phyloP scores from a whole-genome alignment of 805 yeast species.

The Candida xiaguanensis region DNA sequence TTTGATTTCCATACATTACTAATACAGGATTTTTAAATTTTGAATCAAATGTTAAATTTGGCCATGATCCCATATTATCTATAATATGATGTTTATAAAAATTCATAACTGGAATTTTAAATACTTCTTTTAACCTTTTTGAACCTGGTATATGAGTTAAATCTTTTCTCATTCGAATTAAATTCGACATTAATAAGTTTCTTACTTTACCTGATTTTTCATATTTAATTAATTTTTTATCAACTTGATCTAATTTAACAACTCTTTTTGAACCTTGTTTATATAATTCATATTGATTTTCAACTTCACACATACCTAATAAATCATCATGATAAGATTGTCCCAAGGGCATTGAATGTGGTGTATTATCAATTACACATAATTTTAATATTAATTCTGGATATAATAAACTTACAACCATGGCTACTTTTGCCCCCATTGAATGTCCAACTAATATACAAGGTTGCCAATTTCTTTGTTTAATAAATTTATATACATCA shows the following conservation, averaged over 20 bases:
- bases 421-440: conserved; percentile 59
- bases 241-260: conserved; percentile 13
- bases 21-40: conserved; percentile 30
- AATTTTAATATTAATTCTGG: conserved; percentile 39
- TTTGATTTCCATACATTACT: conserved; percentile 42
- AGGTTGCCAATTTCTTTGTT: conserved; percentile 15
- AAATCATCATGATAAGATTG: conserved; percentile 31
- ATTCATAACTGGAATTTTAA: conserved; percentile 20
- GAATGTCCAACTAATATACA: conserved; percentile 47
- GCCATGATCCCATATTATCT: conserved; percentile 22
- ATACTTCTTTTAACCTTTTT: conserved; percentile 7
- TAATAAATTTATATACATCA: conserved; percentile 39
- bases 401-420: conserved; percentile 39
- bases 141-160: neutral
- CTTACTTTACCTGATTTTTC: conserved; percentile 26
- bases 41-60: conserved; percentile 12
- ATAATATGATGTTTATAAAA: conserved; percentile 17
- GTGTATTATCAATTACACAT: conserved; percentile 49
- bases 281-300: conserved; percentile 18
- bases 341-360: conserved; percentile 34
- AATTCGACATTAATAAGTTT: conserved; percentile 36
- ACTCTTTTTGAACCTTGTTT: conserved; percentile 1
- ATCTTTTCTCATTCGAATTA: conserved; percentile 4
- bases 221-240: conserved; percentile 18
- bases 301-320: conserved; percentile 37